Evolutionary conservation across 768 basidiomycete species (phyloP).

Genomic region (Suillus discolor): DNA sequence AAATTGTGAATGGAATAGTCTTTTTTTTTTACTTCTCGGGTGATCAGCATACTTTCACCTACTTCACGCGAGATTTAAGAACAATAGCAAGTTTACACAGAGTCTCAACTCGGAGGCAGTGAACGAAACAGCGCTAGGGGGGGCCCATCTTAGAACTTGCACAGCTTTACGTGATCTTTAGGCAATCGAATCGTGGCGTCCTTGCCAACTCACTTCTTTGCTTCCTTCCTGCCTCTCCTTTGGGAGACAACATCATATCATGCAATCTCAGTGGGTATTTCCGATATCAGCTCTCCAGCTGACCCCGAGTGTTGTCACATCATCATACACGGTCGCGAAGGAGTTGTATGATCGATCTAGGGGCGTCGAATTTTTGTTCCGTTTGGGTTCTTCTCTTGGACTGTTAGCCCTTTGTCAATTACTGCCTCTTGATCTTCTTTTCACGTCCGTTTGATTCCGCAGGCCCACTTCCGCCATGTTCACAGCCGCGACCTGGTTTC

Average conservation of each 20-base stretch:
- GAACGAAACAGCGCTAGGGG: background rate
- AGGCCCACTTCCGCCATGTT: slow-evolving; percentile 83
- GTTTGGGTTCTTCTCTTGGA: slow-evolving; percentile 73
- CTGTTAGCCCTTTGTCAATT: slow-evolving; percentile 54
- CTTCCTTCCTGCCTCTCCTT: background rate
- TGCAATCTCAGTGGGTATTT: slow-evolving; percentile 69
- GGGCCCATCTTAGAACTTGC: slow-evolving; percentile 3
- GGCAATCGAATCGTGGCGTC: slow-evolving; percentile 4
- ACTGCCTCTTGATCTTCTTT: slow-evolving; percentile 16
- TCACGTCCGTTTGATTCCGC: slow-evolving; percentile 18
- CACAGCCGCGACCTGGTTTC: slow-evolving; percentile 89
- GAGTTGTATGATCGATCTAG: slow-evolving; percentile 80
- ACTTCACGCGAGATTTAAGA: background rate
- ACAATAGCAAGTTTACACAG: background rate
- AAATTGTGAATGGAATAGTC: no score
- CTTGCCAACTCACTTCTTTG: background rate
- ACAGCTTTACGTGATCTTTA: slow-evolving; percentile 14
- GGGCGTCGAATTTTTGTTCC: slow-evolving; percentile 85
- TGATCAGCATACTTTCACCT: background rate
- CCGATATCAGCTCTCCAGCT: slow-evolving; percentile 55
- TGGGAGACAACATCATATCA: slow-evolving; percentile 20
- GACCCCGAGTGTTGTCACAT: slow-evolving; percentile 57
- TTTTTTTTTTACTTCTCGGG: background rate
- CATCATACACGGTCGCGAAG: slow-evolving; percentile 53
- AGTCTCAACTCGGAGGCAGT: background rate